Conservation (phyloP, 2,329 filamentous ascomycete species). For the Alternaria tenuissima region DNA sequence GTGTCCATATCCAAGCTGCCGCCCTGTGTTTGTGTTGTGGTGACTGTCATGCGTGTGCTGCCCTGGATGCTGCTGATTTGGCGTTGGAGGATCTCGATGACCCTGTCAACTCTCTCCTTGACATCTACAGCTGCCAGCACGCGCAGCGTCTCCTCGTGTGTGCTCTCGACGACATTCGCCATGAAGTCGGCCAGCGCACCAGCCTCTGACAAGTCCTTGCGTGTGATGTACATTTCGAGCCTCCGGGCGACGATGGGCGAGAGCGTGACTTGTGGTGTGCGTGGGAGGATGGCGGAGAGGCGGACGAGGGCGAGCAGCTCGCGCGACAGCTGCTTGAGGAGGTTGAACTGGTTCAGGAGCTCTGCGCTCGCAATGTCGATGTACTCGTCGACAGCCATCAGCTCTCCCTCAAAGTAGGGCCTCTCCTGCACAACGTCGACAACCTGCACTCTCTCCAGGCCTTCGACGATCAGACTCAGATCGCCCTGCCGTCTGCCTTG, state of each 20-base stretch:
- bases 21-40: slow-evolving; percentile 67
- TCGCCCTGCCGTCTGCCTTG: slow-evolving; percentile 62
- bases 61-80: slow-evolving; percentile 86
- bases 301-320: slow-evolving; percentile 87
- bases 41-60: slow-evolving; percentile 83
- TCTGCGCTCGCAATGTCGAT: slow-evolving; percentile 55
- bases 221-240: slow-evolving; percentile 85
- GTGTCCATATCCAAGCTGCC: slow-evolving; percentile 55
- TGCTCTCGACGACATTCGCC: slow-evolving; percentile 88
- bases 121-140: slow-evolving; percentile 83
- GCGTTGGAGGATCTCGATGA: slow-evolving; percentile 82
- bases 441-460: slow-evolving; percentile 77
- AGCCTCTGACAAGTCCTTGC: slow-evolving; percentile 82
- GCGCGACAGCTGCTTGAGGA: slow-evolving; percentile 83
- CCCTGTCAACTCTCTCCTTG: slow-evolving; percentile 78
- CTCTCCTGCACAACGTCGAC: slow-evolving; percentile 78
- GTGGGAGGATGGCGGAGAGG: slow-evolving; percentile 82
- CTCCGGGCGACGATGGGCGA: slow-evolving; percentile 86
- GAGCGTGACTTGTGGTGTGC: slow-evolving; percentile 70
- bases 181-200: slow-evolving; percentile 94
- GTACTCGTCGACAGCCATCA: slow-evolving; percentile 75
- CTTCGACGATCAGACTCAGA: slow-evolving; percentile 86
- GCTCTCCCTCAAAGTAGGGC: slow-evolving; percentile 85
- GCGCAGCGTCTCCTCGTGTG: slow-evolving; percentile 88
- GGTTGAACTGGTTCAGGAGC: slow-evolving; percentile 75